These are phyloP conservation scores for Cladophialophora yegresii DNA, from an alignment of 2,329 filamentous ascomycete genomes.

Conservation along the genomic window DNA sequence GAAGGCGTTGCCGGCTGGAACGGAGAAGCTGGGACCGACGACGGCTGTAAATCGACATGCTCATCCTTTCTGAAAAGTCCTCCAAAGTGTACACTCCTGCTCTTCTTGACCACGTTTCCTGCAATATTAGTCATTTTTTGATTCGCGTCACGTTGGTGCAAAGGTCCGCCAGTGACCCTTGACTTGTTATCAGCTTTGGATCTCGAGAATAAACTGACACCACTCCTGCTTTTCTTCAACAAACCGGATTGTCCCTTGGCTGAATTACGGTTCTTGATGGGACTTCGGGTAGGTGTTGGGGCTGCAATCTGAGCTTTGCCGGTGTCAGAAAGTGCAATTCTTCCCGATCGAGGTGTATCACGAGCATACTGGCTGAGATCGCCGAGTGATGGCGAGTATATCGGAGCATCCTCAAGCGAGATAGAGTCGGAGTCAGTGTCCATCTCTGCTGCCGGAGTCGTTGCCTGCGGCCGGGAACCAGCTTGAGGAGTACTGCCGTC, in stretches of 20 bases:
- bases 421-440: conserved; percentile 26
- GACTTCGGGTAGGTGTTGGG: conserved; percentile 24
- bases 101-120: conserved; percentile 25
- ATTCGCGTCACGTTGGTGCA: conserved; percentile 18
- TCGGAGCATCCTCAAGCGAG: conserved; percentile 32
- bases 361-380: conserved; percentile 34
- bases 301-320: not conserved
- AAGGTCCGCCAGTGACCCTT: conserved; percentile 1
- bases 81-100: conserved; percentile 27
- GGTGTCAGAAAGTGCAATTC: not conserved
- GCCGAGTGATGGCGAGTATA: conserved; percentile 36
- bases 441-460: conserved; percentile 7
- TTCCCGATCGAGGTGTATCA: conserved; percentile 25
- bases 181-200: conserved; percentile 14
- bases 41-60: conserved; percentile 6
- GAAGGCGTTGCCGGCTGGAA: conserved; percentile 29
- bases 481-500: not conserved
- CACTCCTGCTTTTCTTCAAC: conserved; percentile 32
- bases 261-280: conserved; percentile 7
- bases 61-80: conserved; percentile 28
- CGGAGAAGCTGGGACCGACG: conserved; percentile 3
- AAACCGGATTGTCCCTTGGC: not conserved
- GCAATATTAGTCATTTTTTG: conserved; percentile 6
- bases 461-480: conserved; percentile 1
- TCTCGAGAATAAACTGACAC: conserved; percentile 25